Percentiles rank a stretch among this genome's conserved stretches.
Evolutionary conservation across 2,329 filamentous ascomycete genomes (phyloP).

Genomic region (Verticillium nubilum): DNA sequence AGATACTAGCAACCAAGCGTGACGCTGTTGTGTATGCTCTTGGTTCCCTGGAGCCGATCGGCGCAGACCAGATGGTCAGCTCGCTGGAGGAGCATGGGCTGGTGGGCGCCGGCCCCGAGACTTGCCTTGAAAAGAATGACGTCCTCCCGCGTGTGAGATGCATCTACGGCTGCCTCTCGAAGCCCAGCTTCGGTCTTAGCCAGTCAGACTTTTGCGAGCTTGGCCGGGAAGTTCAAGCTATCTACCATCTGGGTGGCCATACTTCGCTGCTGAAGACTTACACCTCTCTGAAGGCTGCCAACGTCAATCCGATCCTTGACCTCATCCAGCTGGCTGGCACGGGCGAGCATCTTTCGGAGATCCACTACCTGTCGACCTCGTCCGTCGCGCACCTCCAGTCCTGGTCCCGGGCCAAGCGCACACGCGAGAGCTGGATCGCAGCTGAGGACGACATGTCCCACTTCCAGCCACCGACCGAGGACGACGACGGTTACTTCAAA

Average conservation of each 20-base stretch:
- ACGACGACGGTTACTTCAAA: conserved; percentile 21
- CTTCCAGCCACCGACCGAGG: conserved; percentile 16
- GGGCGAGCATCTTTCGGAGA: conserved; percentile 14
- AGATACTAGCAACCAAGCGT: conserved; percentile 13
- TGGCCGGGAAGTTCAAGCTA: conserved; percentile 14
- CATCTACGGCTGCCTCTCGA: conserved; percentile 13
- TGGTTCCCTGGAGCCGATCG: conserved; percentile 13
- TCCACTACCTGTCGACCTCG: conserved; percentile 19
- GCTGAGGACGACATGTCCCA: conserved; percentile 15
- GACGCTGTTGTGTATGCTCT: conserved; percentile 11
- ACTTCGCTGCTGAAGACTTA: conserved; percentile 20
- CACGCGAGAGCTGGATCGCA: conserved; percentile 11
- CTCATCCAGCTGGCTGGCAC: conserved; percentile 17
- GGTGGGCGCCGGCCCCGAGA: background rate
- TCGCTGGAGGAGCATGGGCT: conserved; percentile 16
- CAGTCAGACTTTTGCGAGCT: conserved; percentile 15
- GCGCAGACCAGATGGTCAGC: conserved; percentile 4
- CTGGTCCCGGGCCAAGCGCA: conserved; percentile 14
- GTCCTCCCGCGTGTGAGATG: conserved; percentile 9
- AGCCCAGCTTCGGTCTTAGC: conserved; percentile 17
- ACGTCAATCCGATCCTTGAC: conserved; percentile 16
- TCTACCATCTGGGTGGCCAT: conserved; percentile 20
- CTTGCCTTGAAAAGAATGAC: conserved; percentile 6
- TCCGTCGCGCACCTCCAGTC: conserved; percentile 19
- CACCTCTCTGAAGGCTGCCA: conserved; percentile 13